Base-by-base conservation (phyloP, 73 alveolate species). In the Blepharisma japonicum region DNA sequence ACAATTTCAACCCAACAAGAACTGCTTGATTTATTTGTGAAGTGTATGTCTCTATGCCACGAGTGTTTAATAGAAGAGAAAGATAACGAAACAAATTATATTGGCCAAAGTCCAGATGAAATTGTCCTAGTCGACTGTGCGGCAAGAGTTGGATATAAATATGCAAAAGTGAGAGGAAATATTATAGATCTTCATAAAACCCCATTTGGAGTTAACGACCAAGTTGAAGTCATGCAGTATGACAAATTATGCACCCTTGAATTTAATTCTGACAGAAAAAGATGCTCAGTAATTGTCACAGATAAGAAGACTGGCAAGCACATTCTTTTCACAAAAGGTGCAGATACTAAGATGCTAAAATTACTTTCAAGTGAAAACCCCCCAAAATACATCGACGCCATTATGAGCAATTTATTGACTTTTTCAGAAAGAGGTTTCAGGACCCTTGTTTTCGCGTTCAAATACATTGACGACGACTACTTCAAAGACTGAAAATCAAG, bases 191-290 rank as follows among this genome's bases (percentile, higher is more conserved):
- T 70, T 2, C 14, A 25, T 11, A 9, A 70, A 9, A 32, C 42
- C 5, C 42, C 42, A 32, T 32, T 32, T 32, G 42, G 42, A 32
- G 42, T 32, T 32, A 45, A 20, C 4, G 56, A 45, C 2, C 14
- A 47, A 11, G 77, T 78, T 68, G 78, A 68, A 14, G 55, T 67
- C 7, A 76, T 81, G 66, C 78, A 81, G 55, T 85, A 79, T 67
- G 92, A 94, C 68, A 81, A 89, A 45, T 86, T 87, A 55, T 82
- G 93, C 77, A 86, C 83, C 53, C 89, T 97, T 85, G 97, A 95
- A 46, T 97, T 97, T 83, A 91, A 79, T 78, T 88, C 98, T 51
- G 97, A 89, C 77, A 89, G 99, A 77, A 97, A 97, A 82, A 82
- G 99, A 80, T 93, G 89, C 97, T 81, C 97, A 11, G 93, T 94